Percentiles rank a stretch among this genome's conserved stretches.
These are phyloP conservation scores for Apostasia ramifera DNA, from an alignment of 106 monocot genomes.

Conservation along the genomic window DNA sequence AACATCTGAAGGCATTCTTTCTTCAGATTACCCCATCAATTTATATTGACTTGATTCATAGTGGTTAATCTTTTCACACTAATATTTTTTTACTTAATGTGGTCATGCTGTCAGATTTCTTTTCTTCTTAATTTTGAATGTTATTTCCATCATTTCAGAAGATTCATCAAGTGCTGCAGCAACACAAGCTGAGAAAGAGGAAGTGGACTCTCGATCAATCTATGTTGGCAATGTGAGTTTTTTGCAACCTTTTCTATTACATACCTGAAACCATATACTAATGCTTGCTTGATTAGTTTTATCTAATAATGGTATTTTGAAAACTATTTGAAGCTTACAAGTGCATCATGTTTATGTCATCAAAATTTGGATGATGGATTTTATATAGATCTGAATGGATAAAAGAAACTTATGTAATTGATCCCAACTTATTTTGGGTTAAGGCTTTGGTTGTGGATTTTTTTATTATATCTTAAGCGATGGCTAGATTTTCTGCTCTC, in stretches of 20 bases:
- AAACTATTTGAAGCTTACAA: too few relatives aligned
- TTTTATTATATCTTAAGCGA: too few relatives aligned
- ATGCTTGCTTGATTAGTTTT: too few relatives aligned
- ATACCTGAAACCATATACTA: background rate
- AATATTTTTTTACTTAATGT: background rate
- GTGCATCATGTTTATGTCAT: too few relatives aligned
- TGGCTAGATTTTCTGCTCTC: too few relatives aligned
- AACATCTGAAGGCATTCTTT: background rate
- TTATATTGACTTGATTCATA: background rate
- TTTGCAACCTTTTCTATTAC: background rate
- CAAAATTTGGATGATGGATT: too few relatives aligned
- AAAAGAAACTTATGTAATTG: too few relatives aligned
- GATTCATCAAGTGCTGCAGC: slow-evolving; percentile 49
- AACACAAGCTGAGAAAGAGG: slow-evolving; percentile 85
- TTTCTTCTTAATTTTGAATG: background rate
- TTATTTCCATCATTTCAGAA: slow-evolving; percentile 16
- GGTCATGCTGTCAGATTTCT: background rate
- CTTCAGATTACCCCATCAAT: background rate
- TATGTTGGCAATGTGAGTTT: slow-evolving; percentile 97
- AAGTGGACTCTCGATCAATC: slow-evolving; percentile 83
- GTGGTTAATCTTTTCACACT: too few relatives aligned
- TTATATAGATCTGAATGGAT: too few relatives aligned
- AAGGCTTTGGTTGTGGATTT: too few relatives aligned
- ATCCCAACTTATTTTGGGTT: too few relatives aligned
- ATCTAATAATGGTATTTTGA: too few relatives aligned